Evolutionary conservation across 371 early-diverging fungal genomes (phyloP).

Genomic region (Mortierella sp.): DNA sequence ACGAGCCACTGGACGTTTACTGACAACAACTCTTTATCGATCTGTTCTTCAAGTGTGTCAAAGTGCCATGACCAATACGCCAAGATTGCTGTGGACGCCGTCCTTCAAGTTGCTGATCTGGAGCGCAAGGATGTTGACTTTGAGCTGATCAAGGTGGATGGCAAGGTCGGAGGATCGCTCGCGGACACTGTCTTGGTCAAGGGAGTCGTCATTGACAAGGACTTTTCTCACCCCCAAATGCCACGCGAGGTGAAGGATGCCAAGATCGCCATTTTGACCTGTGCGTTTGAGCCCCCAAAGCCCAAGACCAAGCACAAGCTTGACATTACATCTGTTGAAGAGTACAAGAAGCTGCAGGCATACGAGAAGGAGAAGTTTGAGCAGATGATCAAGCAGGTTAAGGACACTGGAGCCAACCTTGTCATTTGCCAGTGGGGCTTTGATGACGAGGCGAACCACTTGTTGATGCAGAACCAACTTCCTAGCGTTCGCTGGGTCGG

Average conservation of each 20-base stretch:
- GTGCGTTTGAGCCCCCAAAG: constrained; percentile 99
- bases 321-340: constrained; percentile 97
- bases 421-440: constrained; percentile 99
- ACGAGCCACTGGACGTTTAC: neutral
- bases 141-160: constrained; percentile 99
- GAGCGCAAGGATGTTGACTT: constrained; percentile 99
- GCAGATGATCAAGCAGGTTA: constrained; percentile 97
- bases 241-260: constrained; percentile 95
- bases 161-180: constrained; percentile 97
- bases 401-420: constrained; percentile 97
- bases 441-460: constrained; percentile 99
- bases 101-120: constrained; percentile 96
- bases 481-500: constrained; percentile 99
- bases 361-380: constrained; percentile 98
- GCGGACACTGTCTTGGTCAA: constrained; percentile 94
- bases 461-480: constrained; percentile 97
- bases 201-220: constrained; percentile 99
- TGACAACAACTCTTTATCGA: neutral
- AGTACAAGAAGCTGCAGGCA: constrained; percentile 94
- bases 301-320: constrained; percentile 99
- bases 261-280: constrained; percentile 98
- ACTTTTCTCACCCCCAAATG: constrained; percentile 99
- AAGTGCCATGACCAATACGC: constrained; percentile 98
- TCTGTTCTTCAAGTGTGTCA: constrained; percentile 86
- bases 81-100: constrained; percentile 98